Evolutionary conservation across 2,329 filamentous ascomycete genomes (phyloP).

Genomic region (Alternaria sp.): DNA sequence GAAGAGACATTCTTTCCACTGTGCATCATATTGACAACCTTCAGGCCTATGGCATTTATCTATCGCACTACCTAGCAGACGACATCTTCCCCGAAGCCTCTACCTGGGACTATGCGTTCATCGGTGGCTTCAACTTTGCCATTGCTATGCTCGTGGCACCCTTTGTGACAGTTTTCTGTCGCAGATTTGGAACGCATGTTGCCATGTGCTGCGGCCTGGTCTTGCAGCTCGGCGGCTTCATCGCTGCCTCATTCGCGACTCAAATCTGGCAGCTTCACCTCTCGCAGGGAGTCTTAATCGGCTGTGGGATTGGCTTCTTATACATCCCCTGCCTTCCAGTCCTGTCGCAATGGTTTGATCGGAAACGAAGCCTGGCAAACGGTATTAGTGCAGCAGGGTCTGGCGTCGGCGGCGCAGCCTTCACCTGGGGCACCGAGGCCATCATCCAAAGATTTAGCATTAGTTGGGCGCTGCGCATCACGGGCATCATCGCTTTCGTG

Average conservation of each 20-base stretch:
- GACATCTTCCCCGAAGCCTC: slow-evolving; percentile 44
- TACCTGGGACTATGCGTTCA: slow-evolving; percentile 49
- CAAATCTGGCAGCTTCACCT: slow-evolving; percentile 52
- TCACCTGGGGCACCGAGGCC: slow-evolving; percentile 40
- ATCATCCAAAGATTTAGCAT: slow-evolving; percentile 47
- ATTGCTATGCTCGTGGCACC: slow-evolving; percentile 46
- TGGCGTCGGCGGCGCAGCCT: slow-evolving; percentile 50
- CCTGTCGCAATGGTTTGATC: slow-evolving; percentile 53
- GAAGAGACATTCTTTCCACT: background rate
- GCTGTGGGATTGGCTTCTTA: slow-evolving; percentile 50
- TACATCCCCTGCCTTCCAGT: slow-evolving; percentile 50
- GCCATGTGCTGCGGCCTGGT: slow-evolving; percentile 44
- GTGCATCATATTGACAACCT: background rate
- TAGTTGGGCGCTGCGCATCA: slow-evolving; percentile 53
- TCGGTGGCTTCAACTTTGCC: slow-evolving; percentile 51
- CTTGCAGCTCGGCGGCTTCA: slow-evolving; percentile 43
- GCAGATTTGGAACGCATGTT: slow-evolving; percentile 31
- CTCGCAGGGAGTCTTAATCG: slow-evolving; percentile 51
- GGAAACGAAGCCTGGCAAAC: slow-evolving; percentile 50
- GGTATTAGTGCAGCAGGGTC: slow-evolving; percentile 50
- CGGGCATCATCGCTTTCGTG: slow-evolving; percentile 38
- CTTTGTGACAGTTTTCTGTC: slow-evolving; percentile 37
- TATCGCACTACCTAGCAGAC: slow-evolving; percentile 51
- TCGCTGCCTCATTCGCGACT: slow-evolving; percentile 48
- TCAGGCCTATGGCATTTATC: slow-evolving; percentile 52